Evolutionary conservation across 1,284 basidiomycete genomes (phyloP).

Genomic region (Earliella scabrosa): DNA sequence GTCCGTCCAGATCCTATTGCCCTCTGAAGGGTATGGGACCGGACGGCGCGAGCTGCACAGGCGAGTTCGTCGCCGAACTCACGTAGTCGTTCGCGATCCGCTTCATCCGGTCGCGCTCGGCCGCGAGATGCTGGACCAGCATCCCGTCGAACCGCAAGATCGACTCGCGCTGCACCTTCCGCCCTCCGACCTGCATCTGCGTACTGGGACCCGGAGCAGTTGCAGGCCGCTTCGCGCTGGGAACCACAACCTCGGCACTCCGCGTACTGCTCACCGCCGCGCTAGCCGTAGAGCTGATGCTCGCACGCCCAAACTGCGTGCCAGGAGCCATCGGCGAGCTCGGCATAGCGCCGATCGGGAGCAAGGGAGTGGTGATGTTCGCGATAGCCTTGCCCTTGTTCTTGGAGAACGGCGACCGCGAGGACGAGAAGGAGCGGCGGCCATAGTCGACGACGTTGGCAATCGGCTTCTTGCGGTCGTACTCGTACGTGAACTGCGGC

Average conservation of each 20-base stretch:
- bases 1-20: neutral
- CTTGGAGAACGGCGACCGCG: conserved; percentile 18
- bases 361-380: conserved; percentile 16
- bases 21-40: conserved; percentile 8
- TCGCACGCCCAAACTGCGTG: conserved; percentile 8
- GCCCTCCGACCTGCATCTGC: conserved; percentile 19
- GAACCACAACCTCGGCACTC: neutral
- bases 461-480: conserved; percentile 35
- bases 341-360: conserved; percentile 23
- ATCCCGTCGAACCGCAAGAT: conserved; percentile 71
- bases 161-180: conserved; percentile 51
- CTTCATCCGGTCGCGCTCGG: conserved; percentile 72
- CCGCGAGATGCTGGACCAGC: conserved; percentile 75
- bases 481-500: conserved; percentile 25
- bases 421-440: conserved; percentile 26
- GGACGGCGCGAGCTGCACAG: conserved; percentile 10
- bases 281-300: conserved; percentile 17
- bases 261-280: conserved; percentile 16
- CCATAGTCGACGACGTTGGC: conserved; percentile 30
- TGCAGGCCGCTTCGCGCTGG: conserved; percentile 22
- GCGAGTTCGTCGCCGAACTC: conserved; percentile 22
- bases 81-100: conserved; percentile 57
- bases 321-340: conserved; percentile 19
- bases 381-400: conserved; percentile 23
- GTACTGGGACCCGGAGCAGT: conserved; percentile 27